Percentiles rank a stretch among this genome's conserved stretches.
Evolutionary conservation across 768 basidiomycete species (phyloP).

Genomic region (Boletus tylopilopsis): DNA sequence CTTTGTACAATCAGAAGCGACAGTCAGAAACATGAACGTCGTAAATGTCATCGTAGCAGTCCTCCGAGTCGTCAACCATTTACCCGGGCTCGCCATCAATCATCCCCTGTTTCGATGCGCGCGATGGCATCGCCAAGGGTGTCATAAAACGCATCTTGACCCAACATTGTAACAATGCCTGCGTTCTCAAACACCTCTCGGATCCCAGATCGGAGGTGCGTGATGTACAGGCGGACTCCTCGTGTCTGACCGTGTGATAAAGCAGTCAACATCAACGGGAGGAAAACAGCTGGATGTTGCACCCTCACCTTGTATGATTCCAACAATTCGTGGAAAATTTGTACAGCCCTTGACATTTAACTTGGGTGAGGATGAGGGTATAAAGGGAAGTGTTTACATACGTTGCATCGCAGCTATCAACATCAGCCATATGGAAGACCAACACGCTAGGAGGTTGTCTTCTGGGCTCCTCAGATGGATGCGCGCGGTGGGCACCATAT

Average conservation of each 20-base stretch:
- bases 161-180: conserved; percentile 41
- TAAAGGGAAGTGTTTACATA: conserved; percentile 30
- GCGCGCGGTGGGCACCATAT: conserved; percentile 74
- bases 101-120: conserved; percentile 29
- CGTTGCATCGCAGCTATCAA: conserved; percentile 90
- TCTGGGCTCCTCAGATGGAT: conserved; percentile 86
- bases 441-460: conserved; percentile 71
- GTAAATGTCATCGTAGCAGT: too few relatives aligned
- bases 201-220: conserved; percentile 40
- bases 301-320: conserved; percentile 67
- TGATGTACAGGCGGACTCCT: conserved; percentile 42
- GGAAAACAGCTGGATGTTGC: not conserved
- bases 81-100: too few relatives aligned
- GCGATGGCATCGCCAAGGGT: conserved; percentile 42
- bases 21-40: not conserved
- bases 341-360: conserved; percentile 56
- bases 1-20: too few relatives aligned
- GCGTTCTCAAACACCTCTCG: conserved; percentile 40
- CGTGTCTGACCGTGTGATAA: conserved; percentile 43
- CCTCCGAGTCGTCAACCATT: too few relatives aligned
- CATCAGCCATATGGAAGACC: conserved; percentile 93
- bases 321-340: conserved; percentile 77
- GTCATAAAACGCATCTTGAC: conserved; percentile 41
- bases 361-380: conserved; percentile 2
- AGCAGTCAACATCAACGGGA: not conserved